phyloP scores from a whole-genome alignment of 192 early-diverging fungal genomes.

The Radiomyces spectabilis region DNA sequence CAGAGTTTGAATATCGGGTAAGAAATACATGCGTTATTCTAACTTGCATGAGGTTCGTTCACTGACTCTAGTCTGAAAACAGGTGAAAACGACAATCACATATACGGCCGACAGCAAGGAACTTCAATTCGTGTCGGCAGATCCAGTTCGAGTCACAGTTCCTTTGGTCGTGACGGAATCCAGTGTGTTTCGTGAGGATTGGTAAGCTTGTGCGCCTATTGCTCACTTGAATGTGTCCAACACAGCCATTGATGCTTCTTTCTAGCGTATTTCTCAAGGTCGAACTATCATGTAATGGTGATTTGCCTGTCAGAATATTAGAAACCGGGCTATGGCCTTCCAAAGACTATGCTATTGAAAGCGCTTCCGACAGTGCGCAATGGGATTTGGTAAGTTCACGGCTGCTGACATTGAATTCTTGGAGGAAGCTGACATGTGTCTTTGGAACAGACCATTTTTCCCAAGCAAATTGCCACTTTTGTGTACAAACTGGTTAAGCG shows the following conservation, averaged over 20 bases:
- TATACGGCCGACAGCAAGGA: constrained; percentile 33
- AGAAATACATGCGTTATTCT: background rate
- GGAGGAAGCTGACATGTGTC: background rate
- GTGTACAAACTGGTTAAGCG: constrained; percentile 45
- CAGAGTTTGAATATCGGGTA: constrained; percentile 30
- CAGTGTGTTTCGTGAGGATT: constrained; percentile 44
- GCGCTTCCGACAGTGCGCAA: constrained; percentile 16
- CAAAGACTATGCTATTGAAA: constrained; percentile 30
- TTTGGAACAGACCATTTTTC: constrained; percentile 44
- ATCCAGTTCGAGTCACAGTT: constrained; percentile 41
- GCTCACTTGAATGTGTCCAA: no score
- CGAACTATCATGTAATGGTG: constrained; percentile 38
- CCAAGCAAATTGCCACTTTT: constrained; percentile 44
- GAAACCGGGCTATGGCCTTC: constrained; percentile 36
- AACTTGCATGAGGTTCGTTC: background rate
- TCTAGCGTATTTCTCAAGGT: constrained; percentile 39
- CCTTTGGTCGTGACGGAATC: constrained; percentile 47
- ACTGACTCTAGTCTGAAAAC: background rate
- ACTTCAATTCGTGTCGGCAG: constrained; percentile 33
- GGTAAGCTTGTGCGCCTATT: constrained; percentile 28
- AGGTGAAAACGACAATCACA: constrained; percentile 39
- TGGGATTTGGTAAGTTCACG: constrained; percentile 26
- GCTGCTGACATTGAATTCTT: background rate
- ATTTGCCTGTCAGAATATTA: constrained; percentile 41
- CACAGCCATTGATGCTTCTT: no score